Evolutionary conservation across 2,329 filamentous ascomycete species (phyloP), one percentile per base, ranked within the genome.

Genomic region (Aurifilum marmelostoma): DNA sequence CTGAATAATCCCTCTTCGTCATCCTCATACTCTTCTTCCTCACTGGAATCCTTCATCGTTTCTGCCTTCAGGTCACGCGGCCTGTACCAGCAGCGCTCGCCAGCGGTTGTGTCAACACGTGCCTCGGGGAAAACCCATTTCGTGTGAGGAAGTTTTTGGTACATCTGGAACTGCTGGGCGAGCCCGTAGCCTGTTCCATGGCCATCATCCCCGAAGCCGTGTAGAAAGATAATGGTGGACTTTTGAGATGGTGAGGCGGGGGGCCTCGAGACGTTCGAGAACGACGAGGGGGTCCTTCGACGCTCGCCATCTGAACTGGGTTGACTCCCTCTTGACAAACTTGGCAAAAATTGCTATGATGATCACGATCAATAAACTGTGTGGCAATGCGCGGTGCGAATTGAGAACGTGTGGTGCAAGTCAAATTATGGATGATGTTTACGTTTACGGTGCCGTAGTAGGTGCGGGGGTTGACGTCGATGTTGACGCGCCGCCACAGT

Each of bases 121-220:
- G 67, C 67, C 6, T 63, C 66, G 3, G 67, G 67, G 21, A 67
- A 32, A 29, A 69, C 59, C 67, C 67, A 69, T 43, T 27, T 69
- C 2, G 67, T 69, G 27, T 41, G 24, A 0, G 63, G 67, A 5
- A 69, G 50, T 47, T 69, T 69, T n/a, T 69, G 58, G 29, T 63
- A 59, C 16, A 65, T 56, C 32, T 69, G 67, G 27, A 69, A 69
- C 50, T 69, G 63, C 50, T 69, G 67, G 8, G 37, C 67, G 29
- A 69, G 64, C n/a, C 67, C 67, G 29, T 69, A 67, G 11, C 67
- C 67, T 39, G 64, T 69, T 9, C 67, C 67, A 16, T 54, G 64
- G 27, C 67, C 67, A 50, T 69, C 67, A n/a, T 69, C 67, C 27
- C 67, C 67, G 3, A 69, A 54, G 39, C 67, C 67, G n/a, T 69